Evolutionary conservation across 2,329 filamentous ascomycete genomes (phyloP).

Genomic region (Leptographium lundbergii): DNA sequence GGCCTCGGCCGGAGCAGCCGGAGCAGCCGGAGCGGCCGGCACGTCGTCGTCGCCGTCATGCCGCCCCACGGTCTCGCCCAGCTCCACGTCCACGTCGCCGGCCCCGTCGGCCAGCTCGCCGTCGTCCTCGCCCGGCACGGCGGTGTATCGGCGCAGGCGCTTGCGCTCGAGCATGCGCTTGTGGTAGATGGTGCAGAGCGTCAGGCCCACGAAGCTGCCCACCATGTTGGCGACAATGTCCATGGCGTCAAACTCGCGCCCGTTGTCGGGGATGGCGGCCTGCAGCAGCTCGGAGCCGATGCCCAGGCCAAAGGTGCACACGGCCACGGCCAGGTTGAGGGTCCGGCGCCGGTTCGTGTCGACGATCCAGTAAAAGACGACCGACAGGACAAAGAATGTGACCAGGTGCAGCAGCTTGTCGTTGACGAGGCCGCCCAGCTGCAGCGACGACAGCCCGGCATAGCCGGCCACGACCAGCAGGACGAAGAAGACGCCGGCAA

Average conservation of each 20-base stretch:
- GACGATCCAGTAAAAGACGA: constrained; percentile 91
- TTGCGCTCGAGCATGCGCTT: constrained; percentile 87
- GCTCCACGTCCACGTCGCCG: constrained; percentile 56
- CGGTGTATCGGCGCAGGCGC: constrained; percentile 59
- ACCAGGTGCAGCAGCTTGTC: constrained; percentile 82
- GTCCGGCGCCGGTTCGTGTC: constrained; percentile 80
- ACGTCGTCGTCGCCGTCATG: constrained; percentile 37
- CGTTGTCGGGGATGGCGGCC: constrained; percentile 56
- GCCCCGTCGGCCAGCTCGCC: constrained; percentile 57
- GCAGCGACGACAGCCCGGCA: constrained; percentile 58
- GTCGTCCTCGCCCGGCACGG: constrained; percentile 55
- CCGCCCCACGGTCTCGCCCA: constrained; percentile 44
- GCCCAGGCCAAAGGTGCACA: constrained; percentile 61
- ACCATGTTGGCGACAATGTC: constrained; percentile 82
- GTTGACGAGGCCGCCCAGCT: constrained; percentile 50
- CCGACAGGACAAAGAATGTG: constrained; percentile 81
- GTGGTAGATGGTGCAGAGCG: constrained; percentile 81
- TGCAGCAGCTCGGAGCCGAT: constrained; percentile 68
- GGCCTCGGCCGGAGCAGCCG: not conserved
- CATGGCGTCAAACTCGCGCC: constrained; percentile 59
- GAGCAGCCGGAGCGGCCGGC: not conserved
- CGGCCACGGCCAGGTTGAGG: constrained; percentile 67
- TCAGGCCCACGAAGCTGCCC: constrained; percentile 61
- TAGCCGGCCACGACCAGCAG: constrained; percentile 68
- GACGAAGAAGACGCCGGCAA: constrained; percentile 60